Percentiles rank a stretch among this genome's conserved stretches.
Conservation (phyloP, 2,329 filamentous ascomycete species). For the Escovopsis weberi region DNA sequence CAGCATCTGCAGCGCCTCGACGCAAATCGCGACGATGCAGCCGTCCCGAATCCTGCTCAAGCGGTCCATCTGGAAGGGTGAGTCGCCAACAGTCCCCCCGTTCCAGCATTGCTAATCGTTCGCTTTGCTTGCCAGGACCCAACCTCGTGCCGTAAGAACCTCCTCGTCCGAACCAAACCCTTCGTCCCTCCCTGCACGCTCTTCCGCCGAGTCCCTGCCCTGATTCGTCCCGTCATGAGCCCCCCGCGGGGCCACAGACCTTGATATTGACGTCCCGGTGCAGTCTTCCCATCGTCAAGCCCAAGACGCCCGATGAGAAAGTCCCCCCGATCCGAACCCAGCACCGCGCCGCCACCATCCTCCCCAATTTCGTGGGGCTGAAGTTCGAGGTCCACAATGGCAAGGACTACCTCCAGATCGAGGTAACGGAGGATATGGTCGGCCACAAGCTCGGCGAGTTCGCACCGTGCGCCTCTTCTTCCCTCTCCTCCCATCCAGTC, state of each 20-base stretch:
- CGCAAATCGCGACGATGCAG: slow-evolving; percentile 38
- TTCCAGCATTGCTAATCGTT: slow-evolving; percentile 8
- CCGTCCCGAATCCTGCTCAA: slow-evolving; percentile 52
- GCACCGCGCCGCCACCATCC: slow-evolving; percentile 74
- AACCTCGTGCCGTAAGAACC: slow-evolving; percentile 38
- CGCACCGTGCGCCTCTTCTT: slow-evolving; percentile 49
- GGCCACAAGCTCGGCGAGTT: slow-evolving; percentile 92
- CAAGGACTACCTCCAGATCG: slow-evolving; percentile 69
- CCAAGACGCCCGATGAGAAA: slow-evolving; percentile 43
- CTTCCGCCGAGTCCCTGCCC: not conserved
- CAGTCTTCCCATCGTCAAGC: slow-evolving; percentile 50
- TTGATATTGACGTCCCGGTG: not conserved
- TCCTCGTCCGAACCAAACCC: not conserved
- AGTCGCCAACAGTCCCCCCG: slow-evolving; percentile 6
- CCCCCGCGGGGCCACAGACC: not conserved
- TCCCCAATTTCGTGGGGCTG: slow-evolving; percentile 83
- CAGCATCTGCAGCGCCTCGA: not conserved
- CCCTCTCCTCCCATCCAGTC: not conserved
- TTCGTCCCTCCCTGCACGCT: not conserved
- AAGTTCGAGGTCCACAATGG: slow-evolving; percentile 88
- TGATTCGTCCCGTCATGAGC: slow-evolving; percentile 4
- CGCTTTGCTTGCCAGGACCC: slow-evolving; percentile 23
- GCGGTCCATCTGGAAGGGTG: slow-evolving; percentile 84
- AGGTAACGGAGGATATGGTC: slow-evolving; percentile 90
- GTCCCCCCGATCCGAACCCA: slow-evolving; percentile 68